Evolutionary conservation across 768 basidiomycete species (phyloP).

Genomic region (Auricularia sp.): DNA sequence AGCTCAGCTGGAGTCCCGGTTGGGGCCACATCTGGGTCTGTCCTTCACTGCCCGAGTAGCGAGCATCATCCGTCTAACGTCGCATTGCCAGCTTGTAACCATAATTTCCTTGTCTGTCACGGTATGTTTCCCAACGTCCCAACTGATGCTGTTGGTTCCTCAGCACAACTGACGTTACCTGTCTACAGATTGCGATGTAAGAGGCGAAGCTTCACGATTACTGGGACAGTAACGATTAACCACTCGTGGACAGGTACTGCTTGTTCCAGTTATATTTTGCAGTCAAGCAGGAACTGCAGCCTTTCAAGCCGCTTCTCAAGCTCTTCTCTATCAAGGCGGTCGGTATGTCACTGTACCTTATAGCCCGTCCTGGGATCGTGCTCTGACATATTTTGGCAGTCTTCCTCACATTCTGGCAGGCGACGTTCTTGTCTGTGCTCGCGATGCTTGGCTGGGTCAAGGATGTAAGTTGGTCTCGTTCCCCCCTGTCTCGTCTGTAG

Average conservation of each 20-base stretch:
- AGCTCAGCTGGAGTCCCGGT: slow-evolving; percentile 53
- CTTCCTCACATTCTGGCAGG: slow-evolving; percentile 73
- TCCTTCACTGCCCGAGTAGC: not conserved
- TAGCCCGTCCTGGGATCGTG: not conserved
- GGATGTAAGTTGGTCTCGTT: slow-evolving; percentile 31
- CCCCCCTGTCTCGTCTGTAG: too few relatives aligned
- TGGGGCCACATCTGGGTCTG: slow-evolving; percentile 62
- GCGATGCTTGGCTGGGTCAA: slow-evolving; percentile 52
- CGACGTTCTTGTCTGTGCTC: slow-evolving; percentile 47
- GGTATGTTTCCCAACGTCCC: slow-evolving; percentile 16
- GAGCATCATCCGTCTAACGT: not conserved
- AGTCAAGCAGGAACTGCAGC: slow-evolving; percentile 43
- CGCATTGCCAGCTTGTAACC: slow-evolving; percentile 36
- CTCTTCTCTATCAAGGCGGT: slow-evolving; percentile 66
- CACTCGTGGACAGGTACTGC: slow-evolving; percentile 28
- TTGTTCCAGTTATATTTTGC: slow-evolving; percentile 60
- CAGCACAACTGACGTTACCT: too few relatives aligned
- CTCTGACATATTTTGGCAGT: slow-evolving; percentile 25
- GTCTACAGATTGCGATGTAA: slow-evolving; percentile 37
- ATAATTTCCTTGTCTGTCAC: slow-evolving; percentile 63
- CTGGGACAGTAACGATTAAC: too few relatives aligned
- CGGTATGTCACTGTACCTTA: slow-evolving; percentile 29
- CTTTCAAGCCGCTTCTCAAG: slow-evolving; percentile 54
- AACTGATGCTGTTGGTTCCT: too few relatives aligned
- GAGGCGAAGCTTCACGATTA: too few relatives aligned